Base-by-base conservation (phyloP, 2,329 filamentous ascomycete species). In the Dactylellina haptotyla region DNA sequence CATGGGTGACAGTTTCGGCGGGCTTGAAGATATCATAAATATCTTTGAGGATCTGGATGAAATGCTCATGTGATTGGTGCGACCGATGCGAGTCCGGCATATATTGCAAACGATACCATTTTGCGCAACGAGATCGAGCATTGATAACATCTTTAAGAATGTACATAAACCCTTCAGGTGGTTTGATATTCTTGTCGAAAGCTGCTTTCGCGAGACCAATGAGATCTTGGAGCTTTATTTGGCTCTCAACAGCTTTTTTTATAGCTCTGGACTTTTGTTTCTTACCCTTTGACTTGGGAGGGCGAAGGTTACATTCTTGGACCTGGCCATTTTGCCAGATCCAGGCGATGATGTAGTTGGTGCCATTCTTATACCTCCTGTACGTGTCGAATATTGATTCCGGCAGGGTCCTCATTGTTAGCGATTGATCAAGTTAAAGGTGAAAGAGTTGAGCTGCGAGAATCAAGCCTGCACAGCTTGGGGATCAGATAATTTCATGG, bases 91-190 rank as follows among this genome's bases (percentile, higher is more conserved):
- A 12, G 18, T 1, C 2, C 18, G 14, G 5, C 0, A 25, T 6
- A 28, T 37, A 34, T n/a, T 61, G 61, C 6, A 16, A 9, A 12
- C 39, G 50, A 48, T 65, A 65, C 61, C 61, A 65, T 57, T 26
- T 65, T 5, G 61, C 50, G 23, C 50, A 65, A 16, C 43, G 28
- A 4, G 61, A 48, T 18, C 61, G 61, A 8, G 50, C 61, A 18
- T 14, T 48, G 50, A 65, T 57, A 28, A 57, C 61, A 37, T 39
- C 39, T 8, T 50, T 34, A n/a, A 66, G n/a, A 12, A 41, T 39
- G 5, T 50, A 46, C 6, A 67, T 8, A 1, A 61, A 43, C 8
- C 45, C 32, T 6, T 41, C 37, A n/a, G 54, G 34, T 12, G 61
- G 23, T n/a, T 61, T 54, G 28, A 39, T 41, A 9, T 50, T 34